Evolutionary conservation across 2,329 filamentous ascomycete species (phyloP).

Genomic region (Lachnellula subtilissima): DNA sequence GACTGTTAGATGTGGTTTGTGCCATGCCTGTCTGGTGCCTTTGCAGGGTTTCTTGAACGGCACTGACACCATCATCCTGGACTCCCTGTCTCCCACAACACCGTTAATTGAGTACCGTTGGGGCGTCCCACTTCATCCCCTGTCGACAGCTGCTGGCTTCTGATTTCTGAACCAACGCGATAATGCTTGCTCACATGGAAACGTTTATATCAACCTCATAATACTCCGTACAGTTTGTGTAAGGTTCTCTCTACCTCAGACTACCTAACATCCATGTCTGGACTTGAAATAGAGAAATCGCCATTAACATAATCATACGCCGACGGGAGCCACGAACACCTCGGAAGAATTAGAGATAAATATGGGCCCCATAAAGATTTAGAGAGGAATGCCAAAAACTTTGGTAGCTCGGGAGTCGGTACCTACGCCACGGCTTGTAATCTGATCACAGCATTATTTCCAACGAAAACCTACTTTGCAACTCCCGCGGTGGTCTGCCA

Average conservation of each 20-base stretch:
- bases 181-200: conserved; percentile 18
- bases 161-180: conserved; percentile 3
- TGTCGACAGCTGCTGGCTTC: conserved; percentile 18
- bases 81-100: conserved; percentile 6
- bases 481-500: not conserved
- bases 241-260: not conserved
- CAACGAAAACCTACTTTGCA: not conserved
- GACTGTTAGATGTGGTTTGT: conserved; percentile 13
- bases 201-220: conserved; percentile 24
- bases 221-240: not conserved
- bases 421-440: no score
- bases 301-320: not conserved
- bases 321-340: not conserved
- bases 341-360: conserved; percentile 5
- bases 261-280: conserved; percentile 12
- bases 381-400: not conserved
- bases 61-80: conserved; percentile 11
- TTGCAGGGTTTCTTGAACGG: conserved; percentile 9
- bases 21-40: conserved; percentile 10
- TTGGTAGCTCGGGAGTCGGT: not conserved
- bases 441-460: no score
- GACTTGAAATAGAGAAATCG: not conserved
- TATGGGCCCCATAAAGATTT: not conserved
- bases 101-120: conserved; percentile 2
- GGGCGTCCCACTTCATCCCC: conserved; percentile 12